phyloP scores from a whole-genome alignment of 2,329 filamentous ascomycete genomes.

The Alternaria incomplexa region DNA sequence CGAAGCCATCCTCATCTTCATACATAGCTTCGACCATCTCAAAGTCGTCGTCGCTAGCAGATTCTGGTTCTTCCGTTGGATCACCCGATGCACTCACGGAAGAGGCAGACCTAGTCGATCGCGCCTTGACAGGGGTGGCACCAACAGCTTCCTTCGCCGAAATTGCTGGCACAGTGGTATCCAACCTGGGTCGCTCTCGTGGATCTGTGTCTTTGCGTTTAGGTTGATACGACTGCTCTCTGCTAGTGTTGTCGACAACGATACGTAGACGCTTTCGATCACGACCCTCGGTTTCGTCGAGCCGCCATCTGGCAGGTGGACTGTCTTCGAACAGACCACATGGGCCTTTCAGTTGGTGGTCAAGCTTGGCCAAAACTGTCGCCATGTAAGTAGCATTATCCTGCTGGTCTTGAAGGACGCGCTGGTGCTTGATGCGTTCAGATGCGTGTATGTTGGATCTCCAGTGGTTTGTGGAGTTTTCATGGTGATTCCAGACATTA shows the following conservation, averaged over 20 bases:
- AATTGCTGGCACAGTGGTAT: constrained; percentile 50
- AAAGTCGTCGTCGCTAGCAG: constrained; percentile 81
- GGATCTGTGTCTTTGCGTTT: constrained; percentile 73
- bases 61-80: constrained; percentile 50
- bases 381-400: constrained; percentile 83
- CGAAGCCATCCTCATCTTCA: constrained; percentile 82
- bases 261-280: constrained; percentile 93
- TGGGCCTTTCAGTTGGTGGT: constrained; percentile 76
- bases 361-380: constrained; percentile 77
- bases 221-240: constrained; percentile 79
- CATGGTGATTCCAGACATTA: constrained; percentile 78
- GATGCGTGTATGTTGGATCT: constrained; percentile 93
- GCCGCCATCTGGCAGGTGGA: constrained; percentile 77
- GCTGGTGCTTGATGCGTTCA: constrained; percentile 89
- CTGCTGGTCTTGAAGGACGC: constrained; percentile 88
- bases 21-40: constrained; percentile 95
- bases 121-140: constrained; percentile 34
- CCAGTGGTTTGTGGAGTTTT: constrained; percentile 87
- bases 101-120: constrained; percentile 28
- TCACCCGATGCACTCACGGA: constrained; percentile 28
- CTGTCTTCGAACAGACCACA: constrained; percentile 79
- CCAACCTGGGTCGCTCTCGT: constrained; percentile 55
- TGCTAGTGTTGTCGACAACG: constrained; percentile 72
- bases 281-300: constrained; percentile 93
- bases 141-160: constrained; percentile 38